phyloP scores from a whole-genome alignment of 1,284 basidiomycete species.

The Ustilago cynodontis region DNA sequence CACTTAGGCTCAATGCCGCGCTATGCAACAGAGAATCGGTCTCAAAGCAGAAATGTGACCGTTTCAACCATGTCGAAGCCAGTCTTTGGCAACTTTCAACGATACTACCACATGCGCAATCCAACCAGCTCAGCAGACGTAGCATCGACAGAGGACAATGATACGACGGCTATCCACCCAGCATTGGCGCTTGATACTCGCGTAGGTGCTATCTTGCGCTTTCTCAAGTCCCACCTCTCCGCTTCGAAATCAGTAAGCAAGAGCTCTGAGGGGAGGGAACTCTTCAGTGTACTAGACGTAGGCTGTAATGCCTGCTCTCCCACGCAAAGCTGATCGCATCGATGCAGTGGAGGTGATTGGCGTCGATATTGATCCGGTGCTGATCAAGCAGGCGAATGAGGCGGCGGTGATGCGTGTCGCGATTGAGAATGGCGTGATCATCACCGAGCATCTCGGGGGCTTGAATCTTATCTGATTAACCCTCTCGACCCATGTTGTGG shows the following conservation, averaged over 20 bases:
- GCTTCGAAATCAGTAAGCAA: background rate
- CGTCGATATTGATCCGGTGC: conserved; percentile 40
- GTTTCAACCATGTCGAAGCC: background rate
- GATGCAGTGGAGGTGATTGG: conserved; percentile 14
- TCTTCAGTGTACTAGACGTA: conserved; percentile 26
- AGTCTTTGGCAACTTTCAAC: conserved; percentile 44
- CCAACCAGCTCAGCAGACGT: conserved; percentile 10
- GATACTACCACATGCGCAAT: conserved; percentile 53
- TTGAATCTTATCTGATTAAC: conserved; percentile 14
- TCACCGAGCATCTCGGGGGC: background rate
- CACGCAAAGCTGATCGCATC: background rate
- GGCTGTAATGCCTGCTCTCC: conserved; percentile 41
- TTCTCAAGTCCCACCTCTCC: background rate
- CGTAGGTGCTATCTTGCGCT: conserved; percentile 21
- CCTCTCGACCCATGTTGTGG: too few relatives aligned
- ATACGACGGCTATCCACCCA: conserved; percentile 6
- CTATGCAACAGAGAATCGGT: background rate
- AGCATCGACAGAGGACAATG: background rate
- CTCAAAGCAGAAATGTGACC: conserved; percentile 2
- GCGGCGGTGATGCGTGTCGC: conserved; percentile 8
- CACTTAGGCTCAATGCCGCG: conserved; percentile 1
- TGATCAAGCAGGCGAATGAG: conserved; percentile 32
- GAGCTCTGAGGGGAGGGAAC: background rate
- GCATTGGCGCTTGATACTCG: conserved; percentile 36
- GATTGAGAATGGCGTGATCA: conserved; percentile 8